phyloP scores from a whole-genome alignment of 208 protist genomes.

The Herpetomonas tarakana region DNA sequence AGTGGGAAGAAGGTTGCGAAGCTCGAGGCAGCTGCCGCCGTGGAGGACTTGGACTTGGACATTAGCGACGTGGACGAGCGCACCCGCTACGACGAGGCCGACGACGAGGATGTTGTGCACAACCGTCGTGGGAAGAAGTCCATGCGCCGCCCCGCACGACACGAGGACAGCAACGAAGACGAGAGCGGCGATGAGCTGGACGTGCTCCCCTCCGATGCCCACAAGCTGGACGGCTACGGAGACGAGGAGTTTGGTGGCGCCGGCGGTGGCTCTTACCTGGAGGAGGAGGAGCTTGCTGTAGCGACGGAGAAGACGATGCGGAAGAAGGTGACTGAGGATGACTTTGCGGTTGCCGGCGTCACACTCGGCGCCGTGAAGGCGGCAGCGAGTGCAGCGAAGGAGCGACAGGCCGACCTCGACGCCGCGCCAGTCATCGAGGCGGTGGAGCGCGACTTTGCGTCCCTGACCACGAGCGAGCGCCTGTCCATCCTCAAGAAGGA shows the following conservation, averaged over 20 bases:
- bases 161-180: slow-evolving; percentile 15
- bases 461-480: slow-evolving; percentile 82
- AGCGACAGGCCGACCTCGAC: slow-evolving; percentile 33
- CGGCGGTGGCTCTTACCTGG: slow-evolving; percentile 28
- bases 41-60: slow-evolving; percentile 84
- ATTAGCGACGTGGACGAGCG: slow-evolving; percentile 27
- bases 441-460: slow-evolving; percentile 87
- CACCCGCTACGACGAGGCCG: slow-evolving; percentile 13
- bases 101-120: slow-evolving; percentile 71
- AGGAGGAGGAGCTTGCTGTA: slow-evolving; percentile 81
- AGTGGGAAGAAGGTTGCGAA: slow-evolving; percentile 29
- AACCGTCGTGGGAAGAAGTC: slow-evolving; percentile 27
- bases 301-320: slow-evolving; percentile 57
- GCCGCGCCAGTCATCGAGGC: slow-evolving; percentile 75
- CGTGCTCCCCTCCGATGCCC: slow-evolving; percentile 77
- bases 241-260: slow-evolving; percentile 68
- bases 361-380: slow-evolving; percentile 17
- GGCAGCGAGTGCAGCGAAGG: slow-evolving; percentile 8
- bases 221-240: slow-evolving; percentile 80
- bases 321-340: slow-evolving; percentile 50
- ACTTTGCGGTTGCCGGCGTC: slow-evolving; percentile 82
- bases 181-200: slow-evolving; percentile 15
- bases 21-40: slow-evolving; percentile 28
- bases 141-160: slow-evolving; percentile 12
- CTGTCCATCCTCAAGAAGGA: slow-evolving; percentile 87